Percentiles rank a stretch among this genome's conserved stretches.
These are phyloP conservation scores for Lachancea dasiensis DNA, from an alignment of 805 yeast genomes.

Conservation along the genomic window DNA sequence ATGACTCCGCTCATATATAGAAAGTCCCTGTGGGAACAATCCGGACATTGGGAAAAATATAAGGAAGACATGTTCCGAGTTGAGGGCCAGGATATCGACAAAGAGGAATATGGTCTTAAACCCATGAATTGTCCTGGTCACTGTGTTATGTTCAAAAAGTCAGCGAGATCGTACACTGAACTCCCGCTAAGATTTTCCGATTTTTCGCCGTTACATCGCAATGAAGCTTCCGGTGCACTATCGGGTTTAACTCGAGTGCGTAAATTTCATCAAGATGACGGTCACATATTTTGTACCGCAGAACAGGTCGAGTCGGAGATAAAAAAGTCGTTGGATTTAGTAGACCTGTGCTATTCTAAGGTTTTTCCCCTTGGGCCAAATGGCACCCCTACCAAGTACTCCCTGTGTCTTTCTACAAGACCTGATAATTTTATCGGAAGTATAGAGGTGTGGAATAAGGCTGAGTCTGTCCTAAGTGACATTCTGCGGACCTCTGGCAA, in stretches of 20 bases:
- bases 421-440: slow-evolving; percentile 82
- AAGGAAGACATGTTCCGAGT: slow-evolving; percentile 92
- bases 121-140: slow-evolving; percentile 98
- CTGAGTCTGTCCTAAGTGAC: slow-evolving; percentile 59
- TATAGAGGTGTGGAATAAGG: slow-evolving; percentile 69
- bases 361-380: slow-evolving; percentile 38
- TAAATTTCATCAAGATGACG: slow-evolving; percentile 96
- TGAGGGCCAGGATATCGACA: slow-evolving; percentile 41
- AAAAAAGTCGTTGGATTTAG: slow-evolving; percentile 58
- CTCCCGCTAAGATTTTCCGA: slow-evolving; percentile 82
- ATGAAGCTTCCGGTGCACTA: slow-evolving; percentile 91
- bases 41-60: slow-evolving; percentile 96
- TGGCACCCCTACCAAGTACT: slow-evolving; percentile 39
- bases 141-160: slow-evolving; percentile 71
- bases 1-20: slow-evolving; percentile 86
- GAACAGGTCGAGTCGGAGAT: slow-evolving; percentile 77
- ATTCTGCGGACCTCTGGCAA: slow-evolving; percentile 53
- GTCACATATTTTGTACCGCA: slow-evolving; percentile 85
- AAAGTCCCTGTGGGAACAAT: slow-evolving; percentile 75
- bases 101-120: slow-evolving; percentile 68
- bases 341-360: slow-evolving; percentile 65
- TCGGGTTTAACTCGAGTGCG: slow-evolving; percentile 91
- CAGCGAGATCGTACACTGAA: slow-evolving; percentile 77
- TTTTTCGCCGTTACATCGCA: slow-evolving; percentile 87
- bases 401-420: slow-evolving; percentile 74